These are phyloP conservation scores for Neodidymelliopsis sp. DNA, from an alignment of 2,329 filamentous ascomycete genomes.

Conservation along the genomic window DNA sequence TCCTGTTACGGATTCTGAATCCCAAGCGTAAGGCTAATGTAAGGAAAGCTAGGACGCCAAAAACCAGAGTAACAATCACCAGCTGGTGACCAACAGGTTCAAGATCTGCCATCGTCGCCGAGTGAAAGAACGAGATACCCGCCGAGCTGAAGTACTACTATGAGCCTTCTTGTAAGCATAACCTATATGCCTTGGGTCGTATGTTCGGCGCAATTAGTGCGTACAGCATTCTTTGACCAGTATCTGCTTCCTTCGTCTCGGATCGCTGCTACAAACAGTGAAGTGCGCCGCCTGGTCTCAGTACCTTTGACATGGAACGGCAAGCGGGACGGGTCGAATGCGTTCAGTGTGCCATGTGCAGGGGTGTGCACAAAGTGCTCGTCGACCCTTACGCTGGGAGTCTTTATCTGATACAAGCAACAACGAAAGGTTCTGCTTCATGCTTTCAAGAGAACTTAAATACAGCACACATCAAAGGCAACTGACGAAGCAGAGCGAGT, in stretches of 20 bases:
- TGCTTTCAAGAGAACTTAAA: too few species aligned
- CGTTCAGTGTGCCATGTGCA: not conserved
- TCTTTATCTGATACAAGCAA: not conserved
- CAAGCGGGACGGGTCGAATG: not conserved
- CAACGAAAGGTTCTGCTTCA: too few species aligned
- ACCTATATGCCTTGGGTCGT: not conserved
- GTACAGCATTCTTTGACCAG: not conserved
- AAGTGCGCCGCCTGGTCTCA: too few species aligned
- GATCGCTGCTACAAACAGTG: not conserved
- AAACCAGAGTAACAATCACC: slow-evolving; percentile 14
- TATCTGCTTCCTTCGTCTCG: not conserved
- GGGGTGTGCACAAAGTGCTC: not conserved
- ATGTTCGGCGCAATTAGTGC: not conserved
- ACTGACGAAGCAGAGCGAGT: too few species aligned
- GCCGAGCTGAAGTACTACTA: not conserved
- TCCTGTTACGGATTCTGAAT: slow-evolving; percentile 11
- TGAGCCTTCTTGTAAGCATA: not conserved
- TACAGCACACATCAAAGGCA: too few species aligned
- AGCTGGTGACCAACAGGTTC: slow-evolving; percentile 16
- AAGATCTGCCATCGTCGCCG: slow-evolving; percentile 8
- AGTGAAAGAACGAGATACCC: too few species aligned
- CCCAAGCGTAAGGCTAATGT: slow-evolving; percentile 11
- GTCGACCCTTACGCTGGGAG: not conserved
- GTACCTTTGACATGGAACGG: not conserved
- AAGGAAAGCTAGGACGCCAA: slow-evolving; percentile 5